Base-by-base conservation (phyloP, 805 yeast species). In the Allodekkera sacchari region DNA sequence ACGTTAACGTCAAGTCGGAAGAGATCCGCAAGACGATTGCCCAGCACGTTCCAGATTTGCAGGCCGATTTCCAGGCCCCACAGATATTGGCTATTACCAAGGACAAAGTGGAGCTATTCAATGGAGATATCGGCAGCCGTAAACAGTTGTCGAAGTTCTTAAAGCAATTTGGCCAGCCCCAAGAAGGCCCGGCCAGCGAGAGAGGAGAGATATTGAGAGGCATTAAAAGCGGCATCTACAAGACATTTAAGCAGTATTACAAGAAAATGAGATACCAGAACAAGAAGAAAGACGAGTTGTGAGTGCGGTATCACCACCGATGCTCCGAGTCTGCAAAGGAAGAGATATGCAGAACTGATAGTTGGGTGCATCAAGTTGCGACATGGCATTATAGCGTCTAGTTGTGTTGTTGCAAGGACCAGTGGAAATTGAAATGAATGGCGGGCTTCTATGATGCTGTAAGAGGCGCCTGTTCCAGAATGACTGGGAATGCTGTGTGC, bases 151-250 rank as follows among this genome's bases (percentile, higher is more conserved):
- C 58, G 5, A 31, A 50, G 22, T 66, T 52, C 37, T 28, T 67
- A 7, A 25, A 44, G 3, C 30, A 47, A 7, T 56, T 44, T 34
- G 61, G 50, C 1, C 42, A 34, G 3, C 59, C 68, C 1, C 25
- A 33, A 6, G 66, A 61, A 30, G 65, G 68, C 12, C 53, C 54
- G 6, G 31, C 36, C 15, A 53, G 61, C 32, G 46, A 41, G 25
- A 42, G 49, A 15, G 49, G 45, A 1, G 21, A 34, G 4, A 30
- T 46, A 7, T 31, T 57, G 22, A 30, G 39, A 14, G 50, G 47
- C 5, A 31, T 51, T 15, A 41, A 34, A n/a, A 12, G 28, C 3
- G 53, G 54, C 4, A 42, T 40, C 7, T 34, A 30, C 28, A 52
- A 48, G 30, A 43, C 36, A 31, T 38, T 46, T 28, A 44, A 42